Base-by-base conservation (phyloP, 371 early-diverging fungal genomes). In the Smittium culicis region DNA sequence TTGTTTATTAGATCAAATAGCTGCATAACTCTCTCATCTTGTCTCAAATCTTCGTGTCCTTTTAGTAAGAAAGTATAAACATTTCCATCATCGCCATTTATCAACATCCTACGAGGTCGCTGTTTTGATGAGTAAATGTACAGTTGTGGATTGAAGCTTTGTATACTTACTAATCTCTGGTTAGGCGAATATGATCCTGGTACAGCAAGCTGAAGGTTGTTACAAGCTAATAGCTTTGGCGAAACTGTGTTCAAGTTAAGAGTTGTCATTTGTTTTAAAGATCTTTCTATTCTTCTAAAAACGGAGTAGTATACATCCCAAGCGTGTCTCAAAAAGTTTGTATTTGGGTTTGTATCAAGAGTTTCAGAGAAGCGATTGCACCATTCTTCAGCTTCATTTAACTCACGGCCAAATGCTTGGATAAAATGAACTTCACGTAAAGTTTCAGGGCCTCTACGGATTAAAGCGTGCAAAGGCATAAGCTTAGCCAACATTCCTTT, bases 21-120 rank as follows among this genome's bases (percentile, higher is more conserved):
- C 77, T 98, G 98, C 97, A 98, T 98, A 16, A 96, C 98, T 66
- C 98, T 88, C 80, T 98, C 98, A 77, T 98, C 98, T 77, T 96
- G 97, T 64, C 99, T 88, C 35, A 98, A 77, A 82, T 98, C 99
- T 80, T 97, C 99, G 72, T 94, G 96, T 11, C 94, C 98, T 82
- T 98, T 98, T 67, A 97, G 82, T 66, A 96, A 72, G 71, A 86
- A 98, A 75, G 88, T 89, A 73, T 96, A 95, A 27, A 89, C 90
- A 32, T 82, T 82, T 29, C 98, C 96, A 71, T 97, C 93, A 64
- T 85, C 87, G 35, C 97, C 98, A 45, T 81, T 79, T 58, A 97
- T 88, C 1, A 86, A 84, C 68, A 97, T 67, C 33, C 86, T 82
- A 61, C 98, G 82, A 24, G 99, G 99, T 20, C 93, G 82, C 73